phyloP scores from a whole-genome alignment of 208 protist species.

The Trypanosoma boissoni region DNA sequence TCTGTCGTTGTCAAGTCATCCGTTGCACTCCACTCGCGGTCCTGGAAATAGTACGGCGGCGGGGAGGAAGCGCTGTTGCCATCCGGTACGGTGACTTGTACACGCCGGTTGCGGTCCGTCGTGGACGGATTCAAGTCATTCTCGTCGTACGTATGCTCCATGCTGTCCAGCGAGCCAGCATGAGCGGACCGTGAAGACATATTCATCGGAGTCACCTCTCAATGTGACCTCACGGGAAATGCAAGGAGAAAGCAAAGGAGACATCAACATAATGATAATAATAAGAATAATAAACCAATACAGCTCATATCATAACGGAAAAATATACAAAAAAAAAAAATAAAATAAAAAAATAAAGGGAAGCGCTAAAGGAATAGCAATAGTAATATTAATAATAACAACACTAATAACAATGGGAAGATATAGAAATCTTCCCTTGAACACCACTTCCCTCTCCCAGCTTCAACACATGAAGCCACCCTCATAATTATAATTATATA shows the following conservation, averaged over 20 bases:
- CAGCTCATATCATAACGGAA: background rate
- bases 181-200: slow-evolving; percentile 41
- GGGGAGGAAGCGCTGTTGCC: background rate
- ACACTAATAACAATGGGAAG: background rate
- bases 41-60: background rate
- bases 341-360: background rate
- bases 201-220: slow-evolving; percentile 23
- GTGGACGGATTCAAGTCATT: background rate
- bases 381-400: background rate
- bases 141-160: slow-evolving; percentile 44
- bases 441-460: too few relatives aligned
- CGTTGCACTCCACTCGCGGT: slow-evolving; percentile 22
- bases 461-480: too few relatives aligned
- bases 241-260: too few relatives aligned
- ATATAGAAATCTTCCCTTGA: too few relatives aligned
- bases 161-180: slow-evolving; percentile 34
- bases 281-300: slow-evolving; percentile 9
- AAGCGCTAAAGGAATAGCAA: background rate
- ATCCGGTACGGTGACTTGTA: slow-evolving; percentile 9
- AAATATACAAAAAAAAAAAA: background rate
- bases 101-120: slow-evolving; percentile 1
- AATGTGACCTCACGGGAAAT: too few relatives aligned
- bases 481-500: too few relatives aligned
- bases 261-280: too few relatives aligned
- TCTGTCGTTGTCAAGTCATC: slow-evolving; percentile 42